Evolutionary conservation across 2,329 filamentous ascomycete genomes (phyloP), one percentile per base, ranked within the genome.

Genomic region (Aspergillus piperis): DNA sequence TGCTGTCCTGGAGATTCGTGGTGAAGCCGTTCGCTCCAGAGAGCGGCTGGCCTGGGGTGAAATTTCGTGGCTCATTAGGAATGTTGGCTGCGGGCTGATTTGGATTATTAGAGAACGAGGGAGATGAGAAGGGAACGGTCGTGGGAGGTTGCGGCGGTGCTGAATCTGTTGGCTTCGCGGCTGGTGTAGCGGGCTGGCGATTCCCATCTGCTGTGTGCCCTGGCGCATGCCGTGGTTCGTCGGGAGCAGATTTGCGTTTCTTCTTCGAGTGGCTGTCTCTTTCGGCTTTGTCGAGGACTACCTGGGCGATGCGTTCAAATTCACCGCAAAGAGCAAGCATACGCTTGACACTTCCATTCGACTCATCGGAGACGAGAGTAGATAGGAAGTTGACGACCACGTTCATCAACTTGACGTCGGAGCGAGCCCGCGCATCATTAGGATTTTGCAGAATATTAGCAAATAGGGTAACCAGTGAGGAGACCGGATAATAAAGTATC

Each of bases 371-470:
- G n/a, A 90, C 90, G 11, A 99, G 83, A 77, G 91, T 93, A 3
- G 90, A 92, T 36, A 99, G 79, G 76, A 98, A 99, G 47, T 88
- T 92, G 58, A 98, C 93, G 1, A 99, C 95, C 7, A 94, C 83
- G 67, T 89, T 92, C 92, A 99, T 97, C 19, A 98, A 79, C 66
- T 90, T 90, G 15, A 95, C 87, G 73, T 99, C 95, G 1, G 92
- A 92, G 57, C 92, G 88, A 44, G 94, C 94, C 49, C 92, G 86
- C 1, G 90, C 87, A 71, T 99, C 95, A 60, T 94, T 86, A 0
- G 95, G 95, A 68, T 98, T 98, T 73, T 99, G 95, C 0, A 99
- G 78, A 50, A 98, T 96, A 70, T 98, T 97, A 61, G 94, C 93
- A 71, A 99, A 99, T 2, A 99, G 81, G 0, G 95, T 98, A 48